Conservation (phyloP, 192 early-diverging fungal species). For the Linnemannia elongata region DNA sequence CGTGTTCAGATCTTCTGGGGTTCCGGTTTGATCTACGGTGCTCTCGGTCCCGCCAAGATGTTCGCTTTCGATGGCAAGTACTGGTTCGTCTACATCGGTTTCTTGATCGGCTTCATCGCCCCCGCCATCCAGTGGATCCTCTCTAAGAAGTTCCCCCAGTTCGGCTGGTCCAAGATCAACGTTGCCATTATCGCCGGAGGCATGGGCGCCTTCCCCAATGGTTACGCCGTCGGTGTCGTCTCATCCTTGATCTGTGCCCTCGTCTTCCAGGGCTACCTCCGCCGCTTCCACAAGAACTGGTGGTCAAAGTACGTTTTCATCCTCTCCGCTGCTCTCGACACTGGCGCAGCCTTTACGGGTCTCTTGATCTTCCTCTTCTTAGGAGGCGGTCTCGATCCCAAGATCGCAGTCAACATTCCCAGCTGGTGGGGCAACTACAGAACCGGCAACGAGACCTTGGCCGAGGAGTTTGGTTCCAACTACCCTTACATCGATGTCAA, state of each 20-base stretch:
- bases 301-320: constrained; percentile 79
- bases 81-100: constrained; percentile 42
- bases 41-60: constrained; percentile 75
- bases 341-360: constrained; percentile 64
- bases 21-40: constrained; percentile 77
- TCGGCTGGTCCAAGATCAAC: constrained; percentile 58
- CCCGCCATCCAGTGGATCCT: constrained; percentile 67
- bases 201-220: constrained; percentile 64
- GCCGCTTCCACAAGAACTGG: constrained; percentile 61
- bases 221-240: constrained; percentile 54
- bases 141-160: constrained; percentile 64
- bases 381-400: constrained; percentile 58
- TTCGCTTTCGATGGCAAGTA: constrained; percentile 60
- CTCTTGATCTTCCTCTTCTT: constrained; percentile 65
- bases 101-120: constrained; percentile 63
- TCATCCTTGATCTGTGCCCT: constrained; percentile 31
- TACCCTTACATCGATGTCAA: constrained; percentile 17
- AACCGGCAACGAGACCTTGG: background rate
- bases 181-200: constrained; percentile 65
- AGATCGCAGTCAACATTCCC: background rate
- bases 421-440: constrained; percentile 44
- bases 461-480: background rate
- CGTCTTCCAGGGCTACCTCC: constrained; percentile 64
- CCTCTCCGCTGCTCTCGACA: constrained; percentile 74
- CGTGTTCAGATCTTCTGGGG: constrained; percentile 66